Percentiles rank a stretch among this genome's conserved stretches.
Evolutionary conservation across 139 green algal genomes (phyloP).

Genomic region (Chlamydomonas schloesseri): DNA sequence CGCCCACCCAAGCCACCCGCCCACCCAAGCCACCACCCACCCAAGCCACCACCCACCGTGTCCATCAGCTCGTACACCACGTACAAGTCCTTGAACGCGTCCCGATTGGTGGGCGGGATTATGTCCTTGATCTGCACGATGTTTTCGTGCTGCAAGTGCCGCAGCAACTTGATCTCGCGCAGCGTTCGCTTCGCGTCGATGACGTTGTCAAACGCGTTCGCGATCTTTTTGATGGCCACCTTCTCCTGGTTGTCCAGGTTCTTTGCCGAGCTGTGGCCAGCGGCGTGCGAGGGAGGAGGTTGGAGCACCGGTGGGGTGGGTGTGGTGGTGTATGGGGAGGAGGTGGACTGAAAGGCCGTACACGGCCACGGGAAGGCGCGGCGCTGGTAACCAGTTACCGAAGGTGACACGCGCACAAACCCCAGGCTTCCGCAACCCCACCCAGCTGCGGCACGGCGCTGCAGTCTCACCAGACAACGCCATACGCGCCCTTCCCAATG

Average conservation of each 20-base stretch:
- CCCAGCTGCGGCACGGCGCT: no score
- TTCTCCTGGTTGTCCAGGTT: slow-evolving; percentile 71
- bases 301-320: background rate
- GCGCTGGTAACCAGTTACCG: no score
- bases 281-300: background rate
- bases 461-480: slow-evolving; percentile 91
- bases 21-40: no score
- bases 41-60: no score
- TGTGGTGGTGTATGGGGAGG: background rate
- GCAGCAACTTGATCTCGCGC: slow-evolving; percentile 93
- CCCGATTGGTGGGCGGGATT: slow-evolving; percentile 61
- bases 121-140: slow-evolving; percentile 80
- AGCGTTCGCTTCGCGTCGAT: slow-evolving; percentile 95
- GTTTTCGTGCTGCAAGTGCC: slow-evolving; percentile 85
- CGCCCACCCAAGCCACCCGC: no score
- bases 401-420: no score
- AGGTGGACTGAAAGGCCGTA: slow-evolving; percentile 29
- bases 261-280: slow-evolving; percentile 67
- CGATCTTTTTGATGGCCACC: slow-evolving; percentile 97
- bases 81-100: slow-evolving; percentile 91
- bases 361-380: no score
- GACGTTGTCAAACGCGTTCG: slow-evolving; percentile 94
- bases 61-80: slow-evolving; percentile 99
- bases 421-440: no score
- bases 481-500: slow-evolving; percentile 97